Evolutionary conservation across 441 rosid genomes (phyloP).

Genomic region (Macaranga tanarius): DNA sequence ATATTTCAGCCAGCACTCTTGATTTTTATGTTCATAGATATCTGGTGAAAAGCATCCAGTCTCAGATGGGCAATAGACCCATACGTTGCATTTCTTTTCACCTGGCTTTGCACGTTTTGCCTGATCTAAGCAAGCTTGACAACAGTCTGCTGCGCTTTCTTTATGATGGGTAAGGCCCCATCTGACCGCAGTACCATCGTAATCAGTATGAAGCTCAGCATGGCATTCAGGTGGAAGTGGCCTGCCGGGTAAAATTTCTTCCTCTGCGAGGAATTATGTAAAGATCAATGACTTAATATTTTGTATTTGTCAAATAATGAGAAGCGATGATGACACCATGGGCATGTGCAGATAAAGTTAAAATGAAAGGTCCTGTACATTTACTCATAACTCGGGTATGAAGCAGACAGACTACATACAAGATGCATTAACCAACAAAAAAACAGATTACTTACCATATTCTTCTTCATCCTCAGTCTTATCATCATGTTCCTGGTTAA

Average conservation of each 20-base stretch:
- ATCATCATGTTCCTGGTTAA: conserved; percentile 74
- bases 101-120: conserved; percentile 73
- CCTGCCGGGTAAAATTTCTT: conserved; percentile 80
- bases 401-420: background rate
- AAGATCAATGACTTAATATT: background rate
- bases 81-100: conserved; percentile 77
- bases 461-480: conserved; percentile 83
- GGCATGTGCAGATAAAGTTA: background rate
- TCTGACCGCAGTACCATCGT: conserved; percentile 84
- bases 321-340: background rate
- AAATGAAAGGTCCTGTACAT: conserved; percentile 3
- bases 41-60: conserved; percentile 88
- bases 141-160: conserved; percentile 98
- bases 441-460: conserved; percentile 43
- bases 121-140: conserved; percentile 95
- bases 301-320: background rate
- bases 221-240: conserved; percentile 74
- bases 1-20: conserved; percentile 96
- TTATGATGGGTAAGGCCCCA: conserved; percentile 96
- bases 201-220: conserved; percentile 87
- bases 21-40: conserved; percentile 76
- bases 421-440: conserved; percentile 10
- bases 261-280: conserved; percentile 41
- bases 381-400: background rate
- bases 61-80: conserved; percentile 96